Evolutionary conservation across 495 filamentous ascomycete species (phyloP).

Genomic region (Penicillium fimorum): DNA sequence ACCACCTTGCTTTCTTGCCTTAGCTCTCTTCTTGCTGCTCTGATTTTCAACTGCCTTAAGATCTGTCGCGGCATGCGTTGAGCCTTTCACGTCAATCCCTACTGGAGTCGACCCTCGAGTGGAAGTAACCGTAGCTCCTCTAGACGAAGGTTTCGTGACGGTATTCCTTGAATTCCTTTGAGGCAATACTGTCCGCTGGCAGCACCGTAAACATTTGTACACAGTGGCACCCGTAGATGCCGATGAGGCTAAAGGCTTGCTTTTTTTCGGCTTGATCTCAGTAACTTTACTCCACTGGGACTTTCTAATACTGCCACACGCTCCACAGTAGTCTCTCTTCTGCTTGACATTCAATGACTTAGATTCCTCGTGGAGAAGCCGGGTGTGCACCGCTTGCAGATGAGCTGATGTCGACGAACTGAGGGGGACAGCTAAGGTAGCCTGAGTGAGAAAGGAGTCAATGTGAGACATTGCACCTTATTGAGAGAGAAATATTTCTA

Average conservation of each 20-base stretch:
- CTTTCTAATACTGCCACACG: conserved; percentile 51
- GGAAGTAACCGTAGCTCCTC: conserved; percentile 9
- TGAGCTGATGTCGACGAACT: conserved; percentile 52
- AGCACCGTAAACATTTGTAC: conserved; percentile 43
- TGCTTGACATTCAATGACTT: conserved; percentile 39
- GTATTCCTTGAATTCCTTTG: conserved; percentile 19
- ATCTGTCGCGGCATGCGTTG: conserved; percentile 3
- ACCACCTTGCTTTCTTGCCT: conserved; percentile 56
- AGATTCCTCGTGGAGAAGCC: conserved; percentile 39
- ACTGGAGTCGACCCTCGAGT: conserved; percentile 12
- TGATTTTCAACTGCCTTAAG: conserved; percentile 42
- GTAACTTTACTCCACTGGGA: conserved; percentile 41
- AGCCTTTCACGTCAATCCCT: conserved; percentile 4
- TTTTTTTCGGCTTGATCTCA: conserved; percentile 27
- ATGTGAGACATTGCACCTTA: conserved; percentile 32
- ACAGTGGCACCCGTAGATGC: conserved; percentile 30
- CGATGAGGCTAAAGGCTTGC: conserved; percentile 12
- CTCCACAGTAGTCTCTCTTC: conserved; percentile 45
- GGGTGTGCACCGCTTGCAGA: conserved; percentile 44
- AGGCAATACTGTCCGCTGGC: conserved; percentile 31
- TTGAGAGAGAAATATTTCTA: neutral
- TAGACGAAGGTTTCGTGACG: conserved; percentile 3
- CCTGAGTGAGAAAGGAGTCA: conserved; percentile 46
- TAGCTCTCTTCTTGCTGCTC: conserved; percentile 59
- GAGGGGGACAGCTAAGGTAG: conserved; percentile 40